These are phyloP conservation scores for Penicilliopsis zonata DNA, from an alignment of 495 filamentous ascomycete genomes.

Conservation along the genomic window DNA sequence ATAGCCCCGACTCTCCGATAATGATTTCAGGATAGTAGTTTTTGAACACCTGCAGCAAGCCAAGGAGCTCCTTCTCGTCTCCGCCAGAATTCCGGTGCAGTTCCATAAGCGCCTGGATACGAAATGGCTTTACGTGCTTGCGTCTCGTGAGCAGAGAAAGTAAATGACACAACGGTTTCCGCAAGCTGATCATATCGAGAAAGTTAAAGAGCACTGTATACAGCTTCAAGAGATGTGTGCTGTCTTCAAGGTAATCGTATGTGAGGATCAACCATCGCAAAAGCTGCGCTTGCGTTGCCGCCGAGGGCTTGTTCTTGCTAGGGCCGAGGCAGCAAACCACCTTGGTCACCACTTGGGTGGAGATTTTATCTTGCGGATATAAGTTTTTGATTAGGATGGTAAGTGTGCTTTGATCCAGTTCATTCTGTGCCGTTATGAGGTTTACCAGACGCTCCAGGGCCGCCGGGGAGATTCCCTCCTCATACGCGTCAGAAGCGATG, in stretches of 20 bases:
- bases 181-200: constrained; percentile 60
- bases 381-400: constrained; percentile 58
- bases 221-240: constrained; percentile 48
- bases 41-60: constrained; percentile 75
- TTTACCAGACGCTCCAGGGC: constrained; percentile 52
- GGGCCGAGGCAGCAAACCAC: constrained; percentile 67
- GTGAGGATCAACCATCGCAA: constrained; percentile 74
- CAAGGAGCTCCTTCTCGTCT: constrained; percentile 62
- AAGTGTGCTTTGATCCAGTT: constrained; percentile 64
- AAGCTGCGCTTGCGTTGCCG: constrained; percentile 54
- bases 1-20: constrained; percentile 45
- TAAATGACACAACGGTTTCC: constrained; percentile 57
- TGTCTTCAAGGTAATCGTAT: constrained; percentile 60
- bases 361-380: constrained; percentile 56
- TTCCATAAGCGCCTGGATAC: constrained; percentile 72
- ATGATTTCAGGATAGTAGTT: constrained; percentile 87
- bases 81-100: constrained; percentile 23
- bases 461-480: constrained; percentile 49
- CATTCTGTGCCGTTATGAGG: constrained; percentile 49
- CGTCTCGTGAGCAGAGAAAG: constrained; percentile 70
- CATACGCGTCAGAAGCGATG: constrained; percentile 43
- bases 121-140: constrained; percentile 77
- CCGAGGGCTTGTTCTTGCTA: constrained; percentile 63
- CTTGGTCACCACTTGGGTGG: constrained; percentile 48
- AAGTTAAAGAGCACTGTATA: constrained; percentile 77